Conservation (phyloP, 768 basidiomycete genomes). For the Boletus coccyginus region DNA sequence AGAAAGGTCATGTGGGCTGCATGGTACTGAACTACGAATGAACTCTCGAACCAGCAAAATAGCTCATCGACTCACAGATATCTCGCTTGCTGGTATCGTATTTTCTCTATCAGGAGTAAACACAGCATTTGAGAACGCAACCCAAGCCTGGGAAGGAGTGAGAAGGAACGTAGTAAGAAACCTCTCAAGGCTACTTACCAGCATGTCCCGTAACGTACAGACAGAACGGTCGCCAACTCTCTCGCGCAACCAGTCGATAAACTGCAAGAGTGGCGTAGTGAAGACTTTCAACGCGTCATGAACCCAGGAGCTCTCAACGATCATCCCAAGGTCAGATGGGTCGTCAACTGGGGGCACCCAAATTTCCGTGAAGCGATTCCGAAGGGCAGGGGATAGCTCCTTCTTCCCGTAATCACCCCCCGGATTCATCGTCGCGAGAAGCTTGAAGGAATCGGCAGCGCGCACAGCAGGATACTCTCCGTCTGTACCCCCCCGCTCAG, state of each 20-base stretch:
- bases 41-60: constrained; percentile 1
- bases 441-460: constrained; percentile 72
- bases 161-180: neutral
- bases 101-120: constrained; percentile 32
- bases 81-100: constrained; percentile 42
- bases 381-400: constrained; percentile 92
- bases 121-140: constrained; percentile 75
- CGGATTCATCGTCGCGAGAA: constrained; percentile 98
- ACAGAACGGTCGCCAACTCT: constrained; percentile 61
- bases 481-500: constrained; percentile 84
- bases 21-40: constrained; percentile 61
- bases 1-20: constrained; percentile 91
- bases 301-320: constrained; percentile 71
- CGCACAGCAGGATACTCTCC: constrained; percentile 62
- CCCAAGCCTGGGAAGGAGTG: constrained; percentile 70
- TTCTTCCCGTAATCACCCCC: constrained; percentile 99
- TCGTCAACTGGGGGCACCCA: constrained; percentile 91
- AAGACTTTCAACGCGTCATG: constrained; percentile 49
- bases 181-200: constrained; percentile 49
- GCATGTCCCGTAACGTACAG: constrained; percentile 80
- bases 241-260: constrained; percentile 74
- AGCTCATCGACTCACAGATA: constrained; percentile 58
- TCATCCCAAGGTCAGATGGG: constrained; percentile 70
- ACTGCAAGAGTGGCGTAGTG: constrained; percentile 67
- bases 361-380: constrained; percentile 98